Base-by-base conservation (phyloP, 106 monocot species). In the Platanthera zijinensis region DNA sequence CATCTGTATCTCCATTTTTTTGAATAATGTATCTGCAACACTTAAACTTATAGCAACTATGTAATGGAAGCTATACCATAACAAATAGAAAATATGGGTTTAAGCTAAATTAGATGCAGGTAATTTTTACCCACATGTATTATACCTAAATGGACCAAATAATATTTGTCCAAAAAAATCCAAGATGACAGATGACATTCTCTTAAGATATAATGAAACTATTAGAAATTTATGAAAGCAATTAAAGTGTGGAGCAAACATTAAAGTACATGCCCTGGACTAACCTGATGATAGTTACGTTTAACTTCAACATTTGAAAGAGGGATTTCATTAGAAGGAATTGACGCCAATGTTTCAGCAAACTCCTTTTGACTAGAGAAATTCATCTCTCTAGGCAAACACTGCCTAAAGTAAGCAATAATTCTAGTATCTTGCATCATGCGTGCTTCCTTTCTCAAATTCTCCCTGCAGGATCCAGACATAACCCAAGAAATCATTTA, bases 381-480 rank as follows among this genome's bases (percentile, higher is more conserved):
- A 11, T 81, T 30, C 69, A 82, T 46, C 28, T 85, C 85, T 11
- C 45, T 76, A 48, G 91, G 89, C 59, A 95, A 74, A 52, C 91
- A 92, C 54, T 95, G 89, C 78, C 82, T 84, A 72, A 92, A 91
- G 77, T 95, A 95, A 13, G 87, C 88, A 50, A 86, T 51, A 15
- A 92, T 67, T 45, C 91, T 83, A 49, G 83, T 50, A 47, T 95
- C 91, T 74, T 87, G 83, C 61, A 92, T 78, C 1, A 79, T 72
- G 10, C 77, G 57, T 76, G 89, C 85, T 56, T 92, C 84, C 82
- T 95, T 95, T 69, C 83, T 79, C 28, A 73, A 67, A 62, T 69
- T 28, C 28, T 81, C 52, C 22, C 95, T 92, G 80, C 70, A 70
- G 5, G 14, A 70, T 48, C 70, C 45, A 70, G 17, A 17, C 51